phyloP scores from a whole-genome alignment of 2,329 filamentous ascomycete species.

The Fusarium redolens region DNA sequence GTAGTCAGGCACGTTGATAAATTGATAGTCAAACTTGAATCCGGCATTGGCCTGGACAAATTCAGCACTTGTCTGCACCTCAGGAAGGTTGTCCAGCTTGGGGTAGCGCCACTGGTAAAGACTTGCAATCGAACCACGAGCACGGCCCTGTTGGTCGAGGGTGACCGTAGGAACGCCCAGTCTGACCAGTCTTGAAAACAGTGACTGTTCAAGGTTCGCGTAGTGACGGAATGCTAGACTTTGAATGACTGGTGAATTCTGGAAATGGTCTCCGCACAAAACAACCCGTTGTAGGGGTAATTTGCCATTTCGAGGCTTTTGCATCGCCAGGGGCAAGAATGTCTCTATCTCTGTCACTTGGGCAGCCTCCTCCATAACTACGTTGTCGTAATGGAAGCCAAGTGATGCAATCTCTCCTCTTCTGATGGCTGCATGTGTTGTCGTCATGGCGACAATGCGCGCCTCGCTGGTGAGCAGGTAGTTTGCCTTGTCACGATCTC shows the following conservation, averaged over 20 bases:
- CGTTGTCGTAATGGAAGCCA: conserved; percentile 98
- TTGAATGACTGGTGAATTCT: conserved; percentile 96
- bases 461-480: conserved; percentile 96
- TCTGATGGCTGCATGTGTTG: conserved; percentile 95
- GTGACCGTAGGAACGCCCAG: conserved; percentile 91
- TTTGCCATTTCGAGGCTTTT: conserved; percentile 79
- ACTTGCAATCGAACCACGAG: conserved; percentile 85
- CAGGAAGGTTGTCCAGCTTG: conserved; percentile 80
- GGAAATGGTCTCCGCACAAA: conserved; percentile 92
- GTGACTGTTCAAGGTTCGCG: conserved; percentile 93
- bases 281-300: conserved; percentile 87
- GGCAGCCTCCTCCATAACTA: conserved; percentile 98
- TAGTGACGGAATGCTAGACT: conserved; percentile 95
- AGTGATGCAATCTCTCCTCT: conserved; percentile 88
- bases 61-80: conserved; percentile 74
- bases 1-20: conserved; percentile 95
- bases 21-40: conserved; percentile 94
- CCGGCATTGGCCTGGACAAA: conserved; percentile 89
- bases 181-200: conserved; percentile 91
- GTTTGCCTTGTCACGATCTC: conserved; percentile 92
- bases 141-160: conserved; percentile 93
- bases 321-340: conserved; percentile 94
- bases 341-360: conserved; percentile 98
- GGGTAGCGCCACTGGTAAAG: conserved; percentile 96
- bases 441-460: conserved; percentile 98